These are phyloP conservation scores for Zopfia rhizophila DNA, from an alignment of 2,329 filamentous ascomycete species.

Conservation along the genomic window DNA sequence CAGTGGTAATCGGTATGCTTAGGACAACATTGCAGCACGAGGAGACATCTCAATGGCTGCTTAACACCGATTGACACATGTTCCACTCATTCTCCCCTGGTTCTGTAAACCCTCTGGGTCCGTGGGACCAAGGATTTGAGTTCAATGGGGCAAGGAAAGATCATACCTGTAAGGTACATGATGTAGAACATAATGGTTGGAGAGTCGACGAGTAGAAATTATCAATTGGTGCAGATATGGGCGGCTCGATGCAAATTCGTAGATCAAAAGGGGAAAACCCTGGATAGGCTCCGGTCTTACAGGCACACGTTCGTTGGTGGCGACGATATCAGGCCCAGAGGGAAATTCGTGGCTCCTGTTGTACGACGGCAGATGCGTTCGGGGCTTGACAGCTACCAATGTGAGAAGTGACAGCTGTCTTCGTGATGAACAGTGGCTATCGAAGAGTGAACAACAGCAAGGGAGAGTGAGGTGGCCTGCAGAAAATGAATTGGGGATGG, in stretches of 20 bases:
- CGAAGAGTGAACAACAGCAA: conserved; percentile 46
- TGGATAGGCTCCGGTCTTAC: conserved; percentile 40
- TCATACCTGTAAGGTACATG: conserved; percentile 57
- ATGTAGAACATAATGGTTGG: conserved; percentile 54
- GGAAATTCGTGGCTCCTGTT: conserved; percentile 48
- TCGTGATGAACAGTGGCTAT: conserved; percentile 37
- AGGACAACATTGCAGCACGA: conserved; percentile 12
- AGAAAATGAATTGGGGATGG: conserved; percentile 46
- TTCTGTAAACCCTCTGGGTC: conserved; percentile 15
- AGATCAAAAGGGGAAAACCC: conserved; percentile 33
- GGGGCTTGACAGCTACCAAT: conserved; percentile 48
- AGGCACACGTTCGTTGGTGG: conserved; percentile 48
- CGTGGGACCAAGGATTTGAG: conserved; percentile 18
- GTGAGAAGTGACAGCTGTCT: conserved; percentile 50
- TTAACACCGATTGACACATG: conserved; percentile 24
- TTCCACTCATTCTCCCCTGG: conserved; percentile 16
- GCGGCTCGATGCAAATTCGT: conserved; percentile 37
- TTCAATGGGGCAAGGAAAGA: conserved; percentile 23
- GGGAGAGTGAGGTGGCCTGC: conserved; percentile 49
- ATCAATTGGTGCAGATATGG: conserved; percentile 37
- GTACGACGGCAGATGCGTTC: conserved; percentile 45
- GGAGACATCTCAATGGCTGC: conserved; percentile 6
- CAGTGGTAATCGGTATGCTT: conserved; percentile 27
- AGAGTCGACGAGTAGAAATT: conserved; percentile 30
- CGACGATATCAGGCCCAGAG: conserved; percentile 39